Evolutionary conservation across 148 eudicot species (phyloP).

Genomic region (Suaeda aralocaspica): DNA sequence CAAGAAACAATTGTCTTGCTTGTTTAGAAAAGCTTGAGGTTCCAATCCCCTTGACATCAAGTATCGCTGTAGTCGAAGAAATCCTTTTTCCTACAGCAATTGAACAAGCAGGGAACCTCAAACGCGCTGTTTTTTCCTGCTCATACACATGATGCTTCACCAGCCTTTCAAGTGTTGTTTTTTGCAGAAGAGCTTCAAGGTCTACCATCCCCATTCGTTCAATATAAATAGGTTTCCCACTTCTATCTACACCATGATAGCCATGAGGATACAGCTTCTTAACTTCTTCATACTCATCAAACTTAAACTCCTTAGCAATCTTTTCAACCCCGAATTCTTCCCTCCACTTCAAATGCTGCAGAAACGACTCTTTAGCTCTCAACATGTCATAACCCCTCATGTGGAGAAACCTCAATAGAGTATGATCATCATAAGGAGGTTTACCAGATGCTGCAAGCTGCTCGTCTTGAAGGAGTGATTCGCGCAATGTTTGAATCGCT

Average conservation of each 20-base stretch:
- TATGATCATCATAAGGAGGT: slow-evolving; percentile 41
- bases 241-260: slow-evolving; percentile 58
- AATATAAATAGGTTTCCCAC: slow-evolving; percentile 58
- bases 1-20: slow-evolving; percentile 52
- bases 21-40: slow-evolving; percentile 49
- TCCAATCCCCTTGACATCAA: slow-evolving; percentile 55
- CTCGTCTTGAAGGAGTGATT: slow-evolving; percentile 35
- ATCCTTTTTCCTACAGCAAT: slow-evolving; percentile 44
- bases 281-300: slow-evolving; percentile 40
- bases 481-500: slow-evolving; percentile 42
- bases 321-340: slow-evolving; percentile 47
- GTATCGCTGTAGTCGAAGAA: slow-evolving; percentile 47
- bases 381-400: slow-evolving; percentile 44
- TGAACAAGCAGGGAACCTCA: slow-evolving; percentile 58
- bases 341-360: slow-evolving; percentile 54
- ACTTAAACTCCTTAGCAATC: slow-evolving; percentile 47
- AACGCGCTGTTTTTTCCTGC: slow-evolving; percentile 49
- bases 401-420: slow-evolving; percentile 52
- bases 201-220: slow-evolving; percentile 53
- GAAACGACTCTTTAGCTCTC: slow-evolving; percentile 52
- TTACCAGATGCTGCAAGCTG: slow-evolving; percentile 19
- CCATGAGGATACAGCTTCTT: slow-evolving; percentile 60
- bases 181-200: slow-evolving; percentile 37
- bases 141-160: slow-evolving; percentile 56
- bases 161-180: slow-evolving; percentile 47